phyloP scores from a whole-genome alignment of 768 basidiomycete genomes.

The Rhizopogon roseolus region DNA sequence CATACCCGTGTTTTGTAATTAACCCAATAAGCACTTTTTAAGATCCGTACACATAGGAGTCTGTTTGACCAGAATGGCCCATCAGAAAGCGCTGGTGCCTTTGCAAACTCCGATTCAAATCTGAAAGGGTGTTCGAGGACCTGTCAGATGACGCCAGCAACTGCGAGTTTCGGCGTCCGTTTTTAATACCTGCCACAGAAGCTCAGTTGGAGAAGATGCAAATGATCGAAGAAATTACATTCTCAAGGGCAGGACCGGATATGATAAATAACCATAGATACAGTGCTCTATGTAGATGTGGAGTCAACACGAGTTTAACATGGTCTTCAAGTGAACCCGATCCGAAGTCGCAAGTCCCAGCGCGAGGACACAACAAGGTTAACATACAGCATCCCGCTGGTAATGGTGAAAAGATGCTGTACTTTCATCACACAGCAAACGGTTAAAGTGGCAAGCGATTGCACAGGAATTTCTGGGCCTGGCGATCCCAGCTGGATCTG shows the following conservation, averaged over 20 bases:
- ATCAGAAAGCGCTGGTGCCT: slow-evolving; percentile 1
- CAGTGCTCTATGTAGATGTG: background rate
- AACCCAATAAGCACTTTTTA: background rate
- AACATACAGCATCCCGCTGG: slow-evolving; percentile 2
- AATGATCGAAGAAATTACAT: slow-evolving; percentile 1
- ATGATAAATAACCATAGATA: background rate
- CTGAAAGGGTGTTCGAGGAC: slow-evolving; percentile 19
- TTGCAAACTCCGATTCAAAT: background rate
- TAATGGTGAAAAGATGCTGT: background rate
- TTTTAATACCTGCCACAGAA: slow-evolving; percentile 8
- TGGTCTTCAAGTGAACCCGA: no score
- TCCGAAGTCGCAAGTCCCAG: background rate
- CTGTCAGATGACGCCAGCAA: background rate
- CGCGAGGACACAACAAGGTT: background rate
- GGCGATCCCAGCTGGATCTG: background rate
- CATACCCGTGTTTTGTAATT: background rate
- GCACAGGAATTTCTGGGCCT: background rate
- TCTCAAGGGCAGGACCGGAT: slow-evolving; percentile 2
- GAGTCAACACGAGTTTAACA: background rate
- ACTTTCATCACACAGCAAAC: no score
- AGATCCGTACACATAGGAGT: background rate
- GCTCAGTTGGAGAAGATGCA: background rate
- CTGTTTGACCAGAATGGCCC: background rate
- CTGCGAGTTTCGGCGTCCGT: slow-evolving; percentile 12
- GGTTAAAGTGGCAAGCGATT: background rate